These are phyloP conservation scores for Alternaria arborescens DNA, from an alignment of 2,329 filamentous ascomycete species.

Conservation along the genomic window DNA sequence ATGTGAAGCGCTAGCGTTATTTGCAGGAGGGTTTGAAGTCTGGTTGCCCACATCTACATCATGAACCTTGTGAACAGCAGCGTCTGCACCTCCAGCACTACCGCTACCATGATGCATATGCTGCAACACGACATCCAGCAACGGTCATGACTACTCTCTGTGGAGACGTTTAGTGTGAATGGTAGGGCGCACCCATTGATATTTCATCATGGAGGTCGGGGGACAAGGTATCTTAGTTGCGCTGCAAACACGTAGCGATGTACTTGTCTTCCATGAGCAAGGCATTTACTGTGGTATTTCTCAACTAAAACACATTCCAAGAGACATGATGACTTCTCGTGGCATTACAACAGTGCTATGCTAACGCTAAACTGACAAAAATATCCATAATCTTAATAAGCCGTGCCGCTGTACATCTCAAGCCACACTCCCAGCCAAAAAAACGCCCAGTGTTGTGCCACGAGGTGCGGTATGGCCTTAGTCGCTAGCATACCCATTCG, in stretches of 20 bases:
- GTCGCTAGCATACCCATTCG: constrained; percentile 30
- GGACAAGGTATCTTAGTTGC: not conserved
- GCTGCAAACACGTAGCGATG: not conserved
- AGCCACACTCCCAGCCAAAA: not conserved
- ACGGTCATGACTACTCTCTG: not conserved
- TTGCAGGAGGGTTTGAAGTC: not conserved
- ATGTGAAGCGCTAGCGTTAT: not conserved
- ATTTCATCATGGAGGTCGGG: not conserved
- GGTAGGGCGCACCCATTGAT: not conserved
- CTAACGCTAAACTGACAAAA: constrained; percentile 1
- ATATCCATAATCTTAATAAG: not conserved
- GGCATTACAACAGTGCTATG: not conserved
- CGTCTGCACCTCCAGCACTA: not conserved
- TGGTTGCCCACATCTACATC: not conserved
- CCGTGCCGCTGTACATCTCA: not conserved
- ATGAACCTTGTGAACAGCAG: not conserved
- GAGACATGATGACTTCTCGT: not conserved
- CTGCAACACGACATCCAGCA: not conserved
- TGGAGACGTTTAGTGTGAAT: not conserved
- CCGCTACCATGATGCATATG: not conserved
- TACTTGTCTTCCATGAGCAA: not conserved
- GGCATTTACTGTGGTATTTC: not conserved
- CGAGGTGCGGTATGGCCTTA: constrained; percentile 7
- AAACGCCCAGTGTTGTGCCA: not conserved
- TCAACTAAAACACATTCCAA: not conserved